These are phyloP conservation scores for Dysphania ambrosioides DNA, from an alignment of 148 eudicot genomes.

Conservation along the genomic window DNA sequence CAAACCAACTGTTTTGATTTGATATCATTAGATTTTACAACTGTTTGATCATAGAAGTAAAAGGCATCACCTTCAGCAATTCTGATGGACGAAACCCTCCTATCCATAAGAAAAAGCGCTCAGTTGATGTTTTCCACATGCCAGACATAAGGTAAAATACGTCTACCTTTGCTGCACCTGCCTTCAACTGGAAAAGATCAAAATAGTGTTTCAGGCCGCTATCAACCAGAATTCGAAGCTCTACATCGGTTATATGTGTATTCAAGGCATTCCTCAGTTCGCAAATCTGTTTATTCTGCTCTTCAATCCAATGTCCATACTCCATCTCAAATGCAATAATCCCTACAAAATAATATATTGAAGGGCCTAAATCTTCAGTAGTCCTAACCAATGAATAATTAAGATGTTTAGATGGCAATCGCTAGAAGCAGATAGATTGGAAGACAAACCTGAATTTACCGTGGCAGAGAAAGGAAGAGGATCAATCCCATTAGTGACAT, in stretches of 20 bases:
- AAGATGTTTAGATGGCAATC: neutral
- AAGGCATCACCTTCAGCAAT: conserved; percentile 57
- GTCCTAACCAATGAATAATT: neutral
- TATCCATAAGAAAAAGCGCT: conserved; percentile 88
- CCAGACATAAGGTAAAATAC: conserved; percentile 84
- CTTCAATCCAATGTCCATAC: conserved; percentile 84
- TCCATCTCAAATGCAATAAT: conserved; percentile 70
- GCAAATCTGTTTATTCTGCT: conserved; percentile 54
- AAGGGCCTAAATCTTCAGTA: too few relatives aligned
- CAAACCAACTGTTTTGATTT: neutral
- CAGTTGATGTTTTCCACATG: conserved; percentile 82
- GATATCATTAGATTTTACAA: neutral
- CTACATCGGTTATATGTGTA: conserved; percentile 44
- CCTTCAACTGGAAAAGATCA: conserved; percentile 70
- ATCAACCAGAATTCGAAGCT: conserved; percentile 58
- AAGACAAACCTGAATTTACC: conserved; percentile 70
- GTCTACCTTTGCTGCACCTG: conserved; percentile 70
- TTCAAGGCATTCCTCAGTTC: conserved; percentile 59
- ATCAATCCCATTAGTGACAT: conserved; percentile 55
- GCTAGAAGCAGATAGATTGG: conserved; percentile 11
- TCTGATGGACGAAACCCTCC: conserved; percentile 98
- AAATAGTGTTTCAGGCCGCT: conserved; percentile 66
- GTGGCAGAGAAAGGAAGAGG: conserved; percentile 48
- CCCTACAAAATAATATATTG: conserved; percentile 34
- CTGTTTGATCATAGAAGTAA: neutral